A percentile compares a stretch with the other conserved stretches of the same genome.
phyloP scores from a whole-genome alignment of 768 basidiomycete species.

The Trametes cinnabarina region DNA sequence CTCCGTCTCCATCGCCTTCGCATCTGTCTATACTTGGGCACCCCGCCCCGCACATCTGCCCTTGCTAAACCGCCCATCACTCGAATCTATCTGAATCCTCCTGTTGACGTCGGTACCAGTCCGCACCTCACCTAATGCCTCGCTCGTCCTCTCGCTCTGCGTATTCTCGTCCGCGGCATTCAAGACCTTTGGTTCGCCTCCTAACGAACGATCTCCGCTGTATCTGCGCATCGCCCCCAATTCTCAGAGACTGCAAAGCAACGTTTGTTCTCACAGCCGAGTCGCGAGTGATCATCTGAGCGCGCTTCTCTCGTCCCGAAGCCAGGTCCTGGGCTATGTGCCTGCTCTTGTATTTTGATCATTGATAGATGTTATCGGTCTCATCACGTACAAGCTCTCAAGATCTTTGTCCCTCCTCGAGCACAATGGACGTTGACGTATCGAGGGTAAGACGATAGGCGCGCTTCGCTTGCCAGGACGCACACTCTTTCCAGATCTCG shows the following conservation, averaged over 20 bases:
- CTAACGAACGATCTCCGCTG: neutral
- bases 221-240: neutral
- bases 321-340: neutral
- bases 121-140: neutral
- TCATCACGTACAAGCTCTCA: neutral
- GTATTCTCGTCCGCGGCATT: neutral
- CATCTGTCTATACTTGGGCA: conserved; percentile 7
- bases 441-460: neutral
- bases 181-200: neutral
- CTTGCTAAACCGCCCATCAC: neutral
- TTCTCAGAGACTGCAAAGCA: neutral
- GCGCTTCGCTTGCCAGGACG: no score
- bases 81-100: neutral
- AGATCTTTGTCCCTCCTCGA: neutral
- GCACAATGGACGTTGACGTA: conserved; percentile 10
- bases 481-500: neutral
- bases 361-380: neutral
- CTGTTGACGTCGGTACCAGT: no score
- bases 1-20: neutral
- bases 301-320: conserved; percentile 3
- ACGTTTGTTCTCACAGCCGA: conserved; percentile 2
- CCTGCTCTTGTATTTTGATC: neutral
- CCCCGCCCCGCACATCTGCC: neutral
- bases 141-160: neutral
- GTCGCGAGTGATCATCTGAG: conserved; percentile 1